These are phyloP conservation scores for Thermoascus crustaceus DNA, from an alignment of 2,329 filamentous ascomycete species.

Conservation along the genomic window DNA sequence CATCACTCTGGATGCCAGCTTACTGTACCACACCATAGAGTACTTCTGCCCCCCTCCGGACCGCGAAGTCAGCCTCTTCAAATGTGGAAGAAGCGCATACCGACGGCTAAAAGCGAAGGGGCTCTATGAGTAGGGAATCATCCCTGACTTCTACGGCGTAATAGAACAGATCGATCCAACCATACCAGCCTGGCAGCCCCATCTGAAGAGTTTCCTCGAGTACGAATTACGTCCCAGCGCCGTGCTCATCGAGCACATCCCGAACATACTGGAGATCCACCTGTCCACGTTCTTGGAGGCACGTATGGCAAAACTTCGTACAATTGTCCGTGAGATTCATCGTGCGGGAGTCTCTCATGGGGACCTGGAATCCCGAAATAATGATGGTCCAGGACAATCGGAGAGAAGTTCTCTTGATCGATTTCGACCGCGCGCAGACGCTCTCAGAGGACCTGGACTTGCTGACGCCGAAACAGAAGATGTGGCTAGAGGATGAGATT, in stretches of 20 bases:
- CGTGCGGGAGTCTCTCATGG: conserved; percentile 9
- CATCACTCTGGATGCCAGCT: too few species aligned
- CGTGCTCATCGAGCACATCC: conserved; percentile 11
- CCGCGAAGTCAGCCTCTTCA: too few species aligned
- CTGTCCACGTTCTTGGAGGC: conserved; percentile 8
- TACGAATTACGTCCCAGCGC: conserved; percentile 11
- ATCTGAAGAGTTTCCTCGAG: conserved; percentile 7
- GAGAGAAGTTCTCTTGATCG: conserved; percentile 12
- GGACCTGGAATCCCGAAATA: conserved; percentile 12
- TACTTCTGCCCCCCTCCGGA: too few species aligned
- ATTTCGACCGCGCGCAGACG: conserved; percentile 13
- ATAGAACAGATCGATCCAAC: conserved; percentile 7
- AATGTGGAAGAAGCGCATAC: too few species aligned
- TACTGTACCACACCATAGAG: too few species aligned
- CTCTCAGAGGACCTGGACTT: conserved; percentile 8
- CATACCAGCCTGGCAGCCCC: conserved; percentile 6
- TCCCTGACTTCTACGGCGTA: conserved; percentile 13
- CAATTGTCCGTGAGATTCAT: conserved; percentile 9
- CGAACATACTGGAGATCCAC: conserved; percentile 7
- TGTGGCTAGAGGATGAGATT: conserved; percentile 9
- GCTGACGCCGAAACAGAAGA: conserved; percentile 2
- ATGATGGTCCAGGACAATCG: conserved; percentile 9
- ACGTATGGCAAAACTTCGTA: conserved; percentile 4
- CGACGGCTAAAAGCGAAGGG: too few species aligned
- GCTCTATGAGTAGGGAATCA: conserved; percentile 10